These are phyloP conservation scores for Leccinum obscurum DNA, from an alignment of 768 basidiomycete species.

Conservation along the genomic window DNA sequence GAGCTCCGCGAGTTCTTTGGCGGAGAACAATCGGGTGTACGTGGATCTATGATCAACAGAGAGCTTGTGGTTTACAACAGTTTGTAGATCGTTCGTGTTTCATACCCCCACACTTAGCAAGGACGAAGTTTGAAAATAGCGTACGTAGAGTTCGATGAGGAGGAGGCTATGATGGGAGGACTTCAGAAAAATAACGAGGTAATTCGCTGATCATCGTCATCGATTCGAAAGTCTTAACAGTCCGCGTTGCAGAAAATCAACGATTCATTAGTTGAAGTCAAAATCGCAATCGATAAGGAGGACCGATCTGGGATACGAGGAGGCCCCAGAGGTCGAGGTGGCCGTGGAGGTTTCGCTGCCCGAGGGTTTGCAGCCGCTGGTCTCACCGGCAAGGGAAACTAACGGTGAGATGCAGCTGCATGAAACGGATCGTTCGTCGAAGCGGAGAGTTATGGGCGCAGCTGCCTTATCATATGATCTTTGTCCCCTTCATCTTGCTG, in stretches of 20 bases:
- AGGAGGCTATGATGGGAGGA: constrained; percentile 80
- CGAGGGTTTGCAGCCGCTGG: constrained; percentile 72
- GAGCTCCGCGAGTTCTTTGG: constrained; percentile 79
- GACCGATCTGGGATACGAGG: constrained; percentile 44
- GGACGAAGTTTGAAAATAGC: constrained; percentile 61
- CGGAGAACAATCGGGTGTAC: constrained; percentile 65
- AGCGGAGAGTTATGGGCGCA: constrained; percentile 20
- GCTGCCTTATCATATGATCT: constrained; percentile 17
- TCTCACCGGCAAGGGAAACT: constrained; percentile 40
- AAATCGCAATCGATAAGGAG: constrained; percentile 64
- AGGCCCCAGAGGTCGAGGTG: constrained; percentile 57
- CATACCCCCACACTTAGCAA: constrained; percentile 49
- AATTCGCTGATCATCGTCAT: constrained; percentile 17
- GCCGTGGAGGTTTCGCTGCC: constrained; percentile 52
- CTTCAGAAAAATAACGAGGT: constrained; percentile 76
- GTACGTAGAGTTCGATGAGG: constrained; percentile 90
- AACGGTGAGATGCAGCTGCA: constrained; percentile 31
- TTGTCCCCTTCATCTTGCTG: constrained; percentile 10
- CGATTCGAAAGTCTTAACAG: constrained; percentile 9
- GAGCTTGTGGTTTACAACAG: not conserved
- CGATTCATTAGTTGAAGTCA: constrained; percentile 64
- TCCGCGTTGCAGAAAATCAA: constrained; percentile 58
- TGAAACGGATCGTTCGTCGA: constrained; percentile 20
- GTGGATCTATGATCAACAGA: constrained; percentile 25
- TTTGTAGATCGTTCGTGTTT: constrained; percentile 65